phyloP scores from a whole-genome alignment of 345 rosid species.

The Chamaenerion angustifolium region DNA sequence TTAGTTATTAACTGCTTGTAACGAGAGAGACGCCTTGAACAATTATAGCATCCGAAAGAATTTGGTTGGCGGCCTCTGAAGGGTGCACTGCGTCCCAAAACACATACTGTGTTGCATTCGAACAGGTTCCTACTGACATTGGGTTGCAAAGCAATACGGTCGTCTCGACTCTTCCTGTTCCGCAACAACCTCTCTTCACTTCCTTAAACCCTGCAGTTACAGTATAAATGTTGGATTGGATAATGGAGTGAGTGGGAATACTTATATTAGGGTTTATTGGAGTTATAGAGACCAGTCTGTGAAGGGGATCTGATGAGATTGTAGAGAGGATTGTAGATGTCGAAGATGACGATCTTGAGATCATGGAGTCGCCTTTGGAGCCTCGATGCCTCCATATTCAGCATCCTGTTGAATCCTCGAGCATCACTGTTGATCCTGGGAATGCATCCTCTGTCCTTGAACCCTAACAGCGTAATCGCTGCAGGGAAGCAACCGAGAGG shows the following conservation, averaged over 20 bases:
- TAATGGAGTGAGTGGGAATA: too few species aligned
- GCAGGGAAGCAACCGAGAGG: slow-evolving; percentile 81
- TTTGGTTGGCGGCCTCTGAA: slow-evolving; percentile 73
- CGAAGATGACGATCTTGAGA: slow-evolving; percentile 57
- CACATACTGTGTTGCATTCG: slow-evolving; percentile 70
- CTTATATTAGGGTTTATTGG: too few species aligned
- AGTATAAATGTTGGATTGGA: slow-evolving; percentile 1
- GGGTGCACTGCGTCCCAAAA: slow-evolving; percentile 95
- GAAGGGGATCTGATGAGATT: slow-evolving; percentile 51
- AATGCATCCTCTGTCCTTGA: slow-evolving; percentile 47
- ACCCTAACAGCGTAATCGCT: slow-evolving; percentile 58
- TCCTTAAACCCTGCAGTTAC: slow-evolving; percentile 44
- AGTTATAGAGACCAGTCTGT: slow-evolving; percentile 20
- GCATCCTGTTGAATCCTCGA: slow-evolving; percentile 57
- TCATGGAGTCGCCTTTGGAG: slow-evolving; percentile 60
- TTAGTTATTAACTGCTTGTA: too few species aligned
- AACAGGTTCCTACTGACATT: slow-evolving; percentile 52
- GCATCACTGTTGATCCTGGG: slow-evolving; percentile 52
- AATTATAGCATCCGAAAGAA: slow-evolving; percentile 56
- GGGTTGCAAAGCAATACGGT: slow-evolving; percentile 68
- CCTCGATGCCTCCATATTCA: slow-evolving; percentile 33
- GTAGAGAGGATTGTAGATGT: slow-evolving; percentile 58
- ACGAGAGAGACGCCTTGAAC: slow-evolving; percentile 44
- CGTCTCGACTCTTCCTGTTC: slow-evolving; percentile 75
- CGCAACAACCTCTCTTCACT: slow-evolving; percentile 76